Conservation (phyloP, 2,329 filamentous ascomycete species). For the Xylariales sp. region DNA sequence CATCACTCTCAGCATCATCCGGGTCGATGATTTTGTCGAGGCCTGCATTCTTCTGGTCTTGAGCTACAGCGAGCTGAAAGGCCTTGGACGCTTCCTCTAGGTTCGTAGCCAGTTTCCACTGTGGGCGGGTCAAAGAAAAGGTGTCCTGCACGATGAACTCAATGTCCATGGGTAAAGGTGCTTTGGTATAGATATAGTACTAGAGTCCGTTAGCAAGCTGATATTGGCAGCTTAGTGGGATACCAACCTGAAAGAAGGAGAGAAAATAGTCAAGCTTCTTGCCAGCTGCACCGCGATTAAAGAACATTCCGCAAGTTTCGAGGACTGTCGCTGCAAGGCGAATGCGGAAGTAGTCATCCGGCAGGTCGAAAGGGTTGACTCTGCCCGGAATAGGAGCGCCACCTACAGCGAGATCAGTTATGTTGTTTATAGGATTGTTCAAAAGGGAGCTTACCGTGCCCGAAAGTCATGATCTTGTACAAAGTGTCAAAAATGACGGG, state of each 20-base stretch:
- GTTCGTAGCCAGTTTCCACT: conserved; percentile 83
- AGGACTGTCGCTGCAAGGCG: conserved; percentile 83
- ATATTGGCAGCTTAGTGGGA: conserved; percentile 5
- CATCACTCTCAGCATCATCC: conserved; percentile 67
- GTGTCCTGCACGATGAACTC: conserved; percentile 96
- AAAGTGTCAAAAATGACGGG: conserved; percentile 92
- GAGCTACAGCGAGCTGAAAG: conserved; percentile 82
- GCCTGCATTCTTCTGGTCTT: conserved; percentile 80
- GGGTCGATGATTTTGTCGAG: conserved; percentile 52
- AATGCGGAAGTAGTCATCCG: conserved; percentile 95
- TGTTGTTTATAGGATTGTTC: too few species aligned
- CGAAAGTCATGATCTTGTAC: conserved; percentile 92
- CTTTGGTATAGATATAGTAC: conserved; percentile 93
- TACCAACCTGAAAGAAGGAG: conserved; percentile 76
- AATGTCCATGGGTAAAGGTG: conserved; percentile 88
- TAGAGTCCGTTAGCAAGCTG: conserved; percentile 29
- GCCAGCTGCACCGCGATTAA: conserved; percentile 85
- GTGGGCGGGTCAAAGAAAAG: conserved; percentile 76
- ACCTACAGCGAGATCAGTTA: too few species aligned
- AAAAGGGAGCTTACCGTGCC: conserved; percentile 63
- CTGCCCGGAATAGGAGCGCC: conserved; percentile 77
- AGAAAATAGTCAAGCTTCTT: conserved; percentile 98
- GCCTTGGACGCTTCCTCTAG: conserved; percentile 77
- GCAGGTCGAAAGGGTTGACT: conserved; percentile 73
- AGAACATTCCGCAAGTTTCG: conserved; percentile 94